These are phyloP conservation scores for Umbelopsis sp. DNA, from an alignment of 371 early-diverging fungal species.

Conservation along the genomic window DNA sequence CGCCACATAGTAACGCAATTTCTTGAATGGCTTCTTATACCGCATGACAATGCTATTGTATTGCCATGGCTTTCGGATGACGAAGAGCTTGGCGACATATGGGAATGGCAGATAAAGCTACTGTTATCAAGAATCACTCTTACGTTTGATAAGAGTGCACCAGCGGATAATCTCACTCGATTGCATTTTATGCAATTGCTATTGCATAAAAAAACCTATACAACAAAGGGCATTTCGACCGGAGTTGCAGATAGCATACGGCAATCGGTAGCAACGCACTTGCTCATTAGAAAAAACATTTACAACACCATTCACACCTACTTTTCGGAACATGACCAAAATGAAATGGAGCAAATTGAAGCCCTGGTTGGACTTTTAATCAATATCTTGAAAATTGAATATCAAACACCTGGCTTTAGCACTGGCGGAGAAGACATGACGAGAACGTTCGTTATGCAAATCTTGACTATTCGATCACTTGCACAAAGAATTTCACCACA, in stretches of 20 bases:
- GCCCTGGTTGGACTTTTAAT: background rate
- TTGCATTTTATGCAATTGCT: background rate
- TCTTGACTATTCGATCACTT: slow-evolving; percentile 2
- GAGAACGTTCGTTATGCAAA: background rate
- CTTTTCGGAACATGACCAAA: background rate
- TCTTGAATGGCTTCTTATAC: slow-evolving; percentile 18
- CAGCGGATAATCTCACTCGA: background rate
- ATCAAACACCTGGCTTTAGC: background rate
- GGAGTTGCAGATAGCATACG: background rate
- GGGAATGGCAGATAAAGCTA: slow-evolving; percentile 13
- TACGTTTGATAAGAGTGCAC: background rate
- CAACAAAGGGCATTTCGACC: background rate
- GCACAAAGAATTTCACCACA: background rate
- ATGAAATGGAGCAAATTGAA: background rate
- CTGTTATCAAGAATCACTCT: background rate
- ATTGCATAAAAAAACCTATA: background rate
- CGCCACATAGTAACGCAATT: background rate
- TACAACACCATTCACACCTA: slow-evolving; percentile 6
- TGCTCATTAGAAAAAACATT: background rate
- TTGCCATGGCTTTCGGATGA: slow-evolving; percentile 3
- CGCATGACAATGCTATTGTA: background rate
- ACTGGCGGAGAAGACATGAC: background rate
- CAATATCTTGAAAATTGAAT: background rate
- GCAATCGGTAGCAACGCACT: background rate
- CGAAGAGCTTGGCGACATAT: slow-evolving; percentile 1